Evolutionary conservation across 23 red algal species (phyloP).

Genomic region (Rhodosorus marinus): DNA sequence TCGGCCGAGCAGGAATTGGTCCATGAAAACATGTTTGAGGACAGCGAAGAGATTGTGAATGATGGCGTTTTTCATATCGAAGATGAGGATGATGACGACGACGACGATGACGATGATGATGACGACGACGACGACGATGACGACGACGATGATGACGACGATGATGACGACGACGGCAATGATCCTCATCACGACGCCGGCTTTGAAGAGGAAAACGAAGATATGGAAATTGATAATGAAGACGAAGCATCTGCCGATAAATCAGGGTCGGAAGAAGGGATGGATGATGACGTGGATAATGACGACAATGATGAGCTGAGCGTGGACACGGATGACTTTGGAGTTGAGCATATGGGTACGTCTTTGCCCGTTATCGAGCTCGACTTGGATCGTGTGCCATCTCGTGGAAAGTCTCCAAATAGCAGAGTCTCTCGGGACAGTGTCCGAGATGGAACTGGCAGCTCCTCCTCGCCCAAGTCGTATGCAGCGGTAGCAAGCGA

Average conservation of each 20-base stretch:
- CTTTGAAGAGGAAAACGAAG: conserved; percentile 4
- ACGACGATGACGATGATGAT: conserved; percentile 4
- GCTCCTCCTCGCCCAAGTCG: no score
- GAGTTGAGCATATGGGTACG: background rate
- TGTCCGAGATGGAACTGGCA: no score
- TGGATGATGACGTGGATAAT: conserved; percentile 27
- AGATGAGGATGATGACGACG: conserved; percentile 21
- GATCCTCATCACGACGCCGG: no score
- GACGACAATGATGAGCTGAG: conserved; percentile 17
- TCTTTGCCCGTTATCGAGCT: background rate
- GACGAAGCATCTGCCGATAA: conserved; percentile 7
- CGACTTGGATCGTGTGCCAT: background rate
- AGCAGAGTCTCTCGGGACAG: conserved; percentile 6
- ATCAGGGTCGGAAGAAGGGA: conserved; percentile 22
- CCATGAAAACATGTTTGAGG: no score
- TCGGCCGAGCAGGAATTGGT: background rate
- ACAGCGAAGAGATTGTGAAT: no score
- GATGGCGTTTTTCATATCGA: background rate
- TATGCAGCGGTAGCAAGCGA: no score
- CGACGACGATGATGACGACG: conserved; percentile 4
- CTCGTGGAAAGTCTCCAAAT: background rate
- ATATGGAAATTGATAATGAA: background rate
- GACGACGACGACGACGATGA: background rate
- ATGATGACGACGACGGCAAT: conserved; percentile 1
- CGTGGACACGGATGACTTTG: conserved; percentile 2